A percentile compares a stretch with the other conserved stretches of the same genome.
These are phyloP conservation scores for Gremmenia infestans DNA, from an alignment of 2,329 filamentous ascomycete species.

Conservation along the genomic window DNA sequence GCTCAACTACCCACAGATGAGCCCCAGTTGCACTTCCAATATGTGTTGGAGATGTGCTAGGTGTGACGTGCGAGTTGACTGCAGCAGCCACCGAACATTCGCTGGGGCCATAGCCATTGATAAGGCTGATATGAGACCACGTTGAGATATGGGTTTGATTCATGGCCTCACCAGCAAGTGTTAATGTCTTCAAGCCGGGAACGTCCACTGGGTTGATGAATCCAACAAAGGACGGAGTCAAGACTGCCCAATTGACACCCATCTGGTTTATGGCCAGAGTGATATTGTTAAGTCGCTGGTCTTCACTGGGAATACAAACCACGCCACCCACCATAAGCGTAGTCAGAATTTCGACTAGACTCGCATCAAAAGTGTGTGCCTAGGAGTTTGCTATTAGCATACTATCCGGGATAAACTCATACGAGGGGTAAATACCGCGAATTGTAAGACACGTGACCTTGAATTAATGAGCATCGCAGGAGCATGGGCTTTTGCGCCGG, in stretches of 20 bases:
- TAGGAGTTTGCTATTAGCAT: not conserved
- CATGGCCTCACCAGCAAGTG: slow-evolving; percentile 90
- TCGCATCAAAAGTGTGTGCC: slow-evolving; percentile 18
- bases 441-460: slow-evolving; percentile 16
- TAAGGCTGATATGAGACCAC: slow-evolving; percentile 34
- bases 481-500: slow-evolving; percentile 7
- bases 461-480: slow-evolving; percentile 1
- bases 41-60: slow-evolving; percentile 1
- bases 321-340: slow-evolving; percentile 15
- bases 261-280: slow-evolving; percentile 13
- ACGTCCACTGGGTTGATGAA: slow-evolving; percentile 82
- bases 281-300: slow-evolving; percentile 17
- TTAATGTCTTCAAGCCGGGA: slow-evolving; percentile 62
- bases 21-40: slow-evolving; percentile 4
- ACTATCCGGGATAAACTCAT: not conserved
- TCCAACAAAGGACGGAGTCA: slow-evolving; percentile 37
- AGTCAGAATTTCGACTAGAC: slow-evolving; percentile 17
- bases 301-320: slow-evolving; percentile 21
- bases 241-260: slow-evolving; percentile 15
- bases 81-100: slow-evolving; percentile 25
- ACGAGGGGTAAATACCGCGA: not conserved
- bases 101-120: slow-evolving; percentile 66
- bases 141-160: slow-evolving; percentile 42
- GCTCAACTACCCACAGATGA: slow-evolving; percentile 25
- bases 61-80: slow-evolving; percentile 13